Evolutionary conservation across 371 early-diverging fungal genomes (phyloP), one percentile per base, ranked within the genome.

Genomic region (Mortierella sp.): DNA sequence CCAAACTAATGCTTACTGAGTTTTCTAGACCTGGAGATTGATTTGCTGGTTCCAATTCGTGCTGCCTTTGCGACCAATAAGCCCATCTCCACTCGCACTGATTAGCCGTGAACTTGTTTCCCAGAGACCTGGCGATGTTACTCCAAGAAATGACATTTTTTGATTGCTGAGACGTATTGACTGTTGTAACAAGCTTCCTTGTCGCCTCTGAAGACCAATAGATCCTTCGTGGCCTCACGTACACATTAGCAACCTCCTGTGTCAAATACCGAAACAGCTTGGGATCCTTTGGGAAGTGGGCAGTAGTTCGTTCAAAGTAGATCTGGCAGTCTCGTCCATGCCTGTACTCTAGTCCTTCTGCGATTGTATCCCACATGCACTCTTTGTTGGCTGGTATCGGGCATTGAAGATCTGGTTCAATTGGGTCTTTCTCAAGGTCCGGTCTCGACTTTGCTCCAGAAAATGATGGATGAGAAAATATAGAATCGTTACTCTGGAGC

Each of bases 271-370:
- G 61, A 64, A 80, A 75, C 40, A 61, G 32, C 35, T 67, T 68
- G 26, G 70, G 80, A 29, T 80, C 81, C 28, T 29, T 57, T 1
- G 81, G 81, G 15, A 80, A 80, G 1, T 22, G n/a, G 19, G 28
- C 31, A 3, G 81, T 80, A 10, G 57, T 64, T 15, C 26, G 60
- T 37, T 70, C 64, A 60, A 80, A 80, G 42, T 74, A 80, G 3
- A 53, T 32, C 56, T 80, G 68, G 37, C 81, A 80, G 47, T 80
- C 81, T 3, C 70, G 49, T 3, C 71, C 75, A 59, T 80, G 81
- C 35, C 81, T 56, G 58, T 70, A 80, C 53, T 74, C 75, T 34
- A 80, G 58, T 15, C 81, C 81, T 26, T 80, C 75, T 13, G 81
- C 81, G 43, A 80, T 80, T 26, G 37, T 13, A 28, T 80, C 75